Conservation (phyloP, 495 filamentous ascomycete species). For the Delitschia confertaspora region DNA sequence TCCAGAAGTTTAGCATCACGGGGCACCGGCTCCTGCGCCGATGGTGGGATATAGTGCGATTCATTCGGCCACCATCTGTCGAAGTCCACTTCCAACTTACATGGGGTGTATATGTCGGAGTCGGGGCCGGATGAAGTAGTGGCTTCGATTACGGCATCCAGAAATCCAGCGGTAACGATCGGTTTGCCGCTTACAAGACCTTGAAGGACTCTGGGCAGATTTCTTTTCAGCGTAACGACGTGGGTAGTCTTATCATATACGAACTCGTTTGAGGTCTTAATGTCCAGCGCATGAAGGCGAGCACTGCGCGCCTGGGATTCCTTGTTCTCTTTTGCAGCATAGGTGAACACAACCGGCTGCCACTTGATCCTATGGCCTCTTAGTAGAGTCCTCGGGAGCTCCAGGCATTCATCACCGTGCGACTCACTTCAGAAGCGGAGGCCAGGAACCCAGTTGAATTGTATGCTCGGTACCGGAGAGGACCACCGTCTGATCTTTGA, state of each 20-base stretch:
- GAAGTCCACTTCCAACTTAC: conserved; percentile 74
- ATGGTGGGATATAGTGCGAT: conserved; percentile 58
- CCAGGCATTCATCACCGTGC: neutral
- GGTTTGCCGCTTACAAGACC: conserved; percentile 66
- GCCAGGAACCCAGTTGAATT: conserved; percentile 58
- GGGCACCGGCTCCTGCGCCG: conserved; percentile 61
- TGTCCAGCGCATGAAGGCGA: conserved; percentile 51
- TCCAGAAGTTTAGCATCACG: conserved; percentile 55
- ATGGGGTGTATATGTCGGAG: conserved; percentile 40
- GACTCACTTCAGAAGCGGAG: conserved; percentile 44
- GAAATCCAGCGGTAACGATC: conserved; percentile 68
- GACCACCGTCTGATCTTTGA: conserved; percentile 47
- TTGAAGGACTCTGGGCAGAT: conserved; percentile 36
- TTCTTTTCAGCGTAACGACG: conserved; percentile 80
- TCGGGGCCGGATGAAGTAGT: conserved; percentile 43
- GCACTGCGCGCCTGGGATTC: conserved; percentile 5
- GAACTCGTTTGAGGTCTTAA: conserved; percentile 72
- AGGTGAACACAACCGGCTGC: conserved; percentile 71
- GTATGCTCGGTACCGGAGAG: conserved; percentile 50
- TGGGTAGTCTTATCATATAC: conserved; percentile 67
- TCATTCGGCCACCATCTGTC: conserved; percentile 72
- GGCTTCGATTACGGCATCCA: conserved; percentile 48
- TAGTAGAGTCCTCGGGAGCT: conserved; percentile 4
- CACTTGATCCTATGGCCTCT: conserved; percentile 56
- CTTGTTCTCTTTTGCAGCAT: conserved; percentile 68